Conservation (phyloP, 2,329 filamentous ascomycete species). For the Beauveria asiatica region DNA sequence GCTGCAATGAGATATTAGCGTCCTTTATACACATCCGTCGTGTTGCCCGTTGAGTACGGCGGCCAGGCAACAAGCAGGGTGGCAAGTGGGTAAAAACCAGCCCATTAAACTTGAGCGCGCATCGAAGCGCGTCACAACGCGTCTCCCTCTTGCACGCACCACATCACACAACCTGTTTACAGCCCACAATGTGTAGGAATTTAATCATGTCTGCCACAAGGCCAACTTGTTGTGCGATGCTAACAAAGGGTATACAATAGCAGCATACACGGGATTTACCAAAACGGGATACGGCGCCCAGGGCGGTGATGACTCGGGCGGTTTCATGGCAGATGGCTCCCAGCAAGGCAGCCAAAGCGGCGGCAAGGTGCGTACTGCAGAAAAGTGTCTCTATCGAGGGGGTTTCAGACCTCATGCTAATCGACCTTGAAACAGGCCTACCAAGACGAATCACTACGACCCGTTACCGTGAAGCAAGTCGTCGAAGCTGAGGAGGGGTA, state of each 20-base stretch:
- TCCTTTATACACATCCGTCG: too few species aligned
- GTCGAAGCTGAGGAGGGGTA: constrained; percentile 72
- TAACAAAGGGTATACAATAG: constrained; percentile 19
- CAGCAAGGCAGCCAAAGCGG: constrained; percentile 49
- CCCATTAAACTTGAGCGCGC: constrained; percentile 21
- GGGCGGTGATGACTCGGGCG: constrained; percentile 52
- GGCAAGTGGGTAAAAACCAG: not conserved
- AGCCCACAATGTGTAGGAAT: constrained; percentile 27
- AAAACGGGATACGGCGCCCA: constrained; percentile 41
- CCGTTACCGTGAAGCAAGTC: constrained; percentile 93
- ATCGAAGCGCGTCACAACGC: constrained; percentile 23
- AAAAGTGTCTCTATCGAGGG: not conserved
- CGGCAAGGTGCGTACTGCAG: constrained; percentile 31
- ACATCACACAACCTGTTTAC: constrained; percentile 13
- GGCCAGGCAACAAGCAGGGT: not conserved
- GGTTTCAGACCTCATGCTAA: not conserved
- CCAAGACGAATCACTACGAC: constrained; percentile 78
- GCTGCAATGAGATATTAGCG: too few species aligned
- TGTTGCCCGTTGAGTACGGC: too few species aligned
- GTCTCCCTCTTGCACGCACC: constrained; percentile 19
- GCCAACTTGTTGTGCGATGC: not conserved
- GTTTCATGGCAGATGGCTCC: constrained; percentile 52
- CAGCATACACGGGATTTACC: constrained; percentile 42
- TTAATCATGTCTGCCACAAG: not conserved
- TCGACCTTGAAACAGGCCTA: constrained; percentile 38